Evolutionary conservation across 2,329 filamentous ascomycete species (phyloP).

Genomic region (Fusarium fracticaudum): DNA sequence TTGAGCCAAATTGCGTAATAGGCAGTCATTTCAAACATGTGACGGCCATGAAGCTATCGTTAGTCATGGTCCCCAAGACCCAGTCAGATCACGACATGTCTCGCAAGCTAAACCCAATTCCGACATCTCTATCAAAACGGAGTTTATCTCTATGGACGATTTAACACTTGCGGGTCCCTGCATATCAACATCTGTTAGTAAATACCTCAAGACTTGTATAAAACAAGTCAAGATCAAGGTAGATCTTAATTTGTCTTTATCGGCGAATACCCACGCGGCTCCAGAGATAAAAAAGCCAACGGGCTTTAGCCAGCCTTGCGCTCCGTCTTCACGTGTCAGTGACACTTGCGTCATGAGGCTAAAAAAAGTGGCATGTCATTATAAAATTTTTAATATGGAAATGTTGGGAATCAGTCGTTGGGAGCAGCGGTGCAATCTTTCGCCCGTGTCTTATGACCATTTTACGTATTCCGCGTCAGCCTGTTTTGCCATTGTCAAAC

Average conservation of each 20-base stretch:
- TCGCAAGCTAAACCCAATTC: background rate
- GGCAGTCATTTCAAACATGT: background rate
- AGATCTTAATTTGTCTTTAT: background rate
- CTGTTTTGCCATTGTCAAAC: background rate
- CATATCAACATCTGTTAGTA: background rate
- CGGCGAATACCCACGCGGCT: background rate
- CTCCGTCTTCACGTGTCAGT: background rate
- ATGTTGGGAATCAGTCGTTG: background rate
- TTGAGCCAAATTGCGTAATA: background rate
- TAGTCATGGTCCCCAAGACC: background rate
- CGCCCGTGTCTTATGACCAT: background rate
- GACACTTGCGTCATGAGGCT: background rate
- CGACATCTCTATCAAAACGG: background rate
- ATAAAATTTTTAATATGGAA: background rate
- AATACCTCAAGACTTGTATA: rapidly evolving
- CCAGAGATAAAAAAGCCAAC: background rate
- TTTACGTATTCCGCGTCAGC: background rate
- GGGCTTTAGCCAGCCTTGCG: background rate
- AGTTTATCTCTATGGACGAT: background rate
- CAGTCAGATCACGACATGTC: background rate
- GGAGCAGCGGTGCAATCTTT: background rate
- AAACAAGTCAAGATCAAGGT: background rate
- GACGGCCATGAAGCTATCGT: background rate
- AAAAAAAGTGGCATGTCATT: background rate
- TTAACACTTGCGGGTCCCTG: background rate